phyloP scores from a whole-genome alignment of 441 rosid species.

The Adansonia rubrostipa region DNA sequence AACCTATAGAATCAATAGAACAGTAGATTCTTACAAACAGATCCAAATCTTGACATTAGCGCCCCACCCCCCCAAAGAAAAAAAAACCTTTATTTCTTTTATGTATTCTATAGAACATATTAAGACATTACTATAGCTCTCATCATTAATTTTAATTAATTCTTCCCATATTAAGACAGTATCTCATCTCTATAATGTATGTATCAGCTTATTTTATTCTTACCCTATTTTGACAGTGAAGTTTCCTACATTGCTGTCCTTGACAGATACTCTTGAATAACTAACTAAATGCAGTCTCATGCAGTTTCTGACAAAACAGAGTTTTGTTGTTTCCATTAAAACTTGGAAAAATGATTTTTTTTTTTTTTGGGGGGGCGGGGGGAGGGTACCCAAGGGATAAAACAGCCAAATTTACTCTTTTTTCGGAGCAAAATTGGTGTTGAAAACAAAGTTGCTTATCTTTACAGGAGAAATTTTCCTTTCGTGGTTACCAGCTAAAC shows the following conservation, averaged over 20 bases:
- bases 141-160: neutral
- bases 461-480: neutral
- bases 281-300: neutral
- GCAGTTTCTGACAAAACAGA: neutral
- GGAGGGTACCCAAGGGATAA: neutral
- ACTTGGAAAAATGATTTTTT: neutral
- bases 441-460: neutral
- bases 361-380: neutral
- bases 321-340: neutral
- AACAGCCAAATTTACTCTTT: neutral
- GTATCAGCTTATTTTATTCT: neutral
- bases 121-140: no score
- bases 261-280: neutral
- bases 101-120: neutral
- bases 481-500: slow-evolving; percentile 1
- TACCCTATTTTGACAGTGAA: neutral
- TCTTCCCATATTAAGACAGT: neutral
- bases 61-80: neutral
- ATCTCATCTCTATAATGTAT: neutral
- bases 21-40: neutral
- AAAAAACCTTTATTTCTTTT: neutral
- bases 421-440: neutral
- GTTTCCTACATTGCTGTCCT: neutral
- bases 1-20: neutral
- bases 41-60: slow-evolving; percentile 4